Base-by-base conservation (phyloP, 352 stramenopile genomes). In the Phytophthora kernoviae region DNA sequence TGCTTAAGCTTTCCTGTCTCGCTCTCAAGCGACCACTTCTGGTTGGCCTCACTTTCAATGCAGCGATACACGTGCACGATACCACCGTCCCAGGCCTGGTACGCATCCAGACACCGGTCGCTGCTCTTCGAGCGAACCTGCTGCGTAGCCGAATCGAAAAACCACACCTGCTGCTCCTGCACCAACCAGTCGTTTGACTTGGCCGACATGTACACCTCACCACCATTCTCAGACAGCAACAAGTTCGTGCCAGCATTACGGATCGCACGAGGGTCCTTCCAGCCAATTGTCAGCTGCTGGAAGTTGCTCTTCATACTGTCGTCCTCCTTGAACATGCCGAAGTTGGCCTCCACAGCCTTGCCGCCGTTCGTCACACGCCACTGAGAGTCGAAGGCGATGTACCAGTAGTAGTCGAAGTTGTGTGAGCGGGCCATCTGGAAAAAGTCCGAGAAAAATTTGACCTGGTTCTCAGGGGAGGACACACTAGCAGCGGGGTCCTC, bases 381-480 rank as follows among this genome's bases (percentile, higher is more conserved):
- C 18, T 58, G 32, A 14, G 73, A 75, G 56, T 90, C 79, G 45
- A 87, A 88, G 11, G 68, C 73, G 15, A 71, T 58, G 46, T 86
- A 91, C 67, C 75, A 91, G 69, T 83, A 91, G 70, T 88, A 87
- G 22, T 74, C 51, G 30, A 86, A 62, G 30, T 74, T 51, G 39
- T 76, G 68, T n/a, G 63, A 57, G 27, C 52, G 48, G 1, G 73
- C 77, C 58, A 79, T 65, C 20, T 62, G 56, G 56, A 84, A 85
- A 53, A 90, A 90, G 70, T 91, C 68, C n/a, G 67, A 58, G 50
- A 87, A 88, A 62, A 77, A 90, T 54, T 74, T 69, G 54, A 62
- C 68, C 56, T 86, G 70, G 65, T 79, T 81, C 15, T 54, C 70
- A 1, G 68, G 59, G 15, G 80, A 70, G 3, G 80, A 68, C 1